Evolutionary conservation across 2,329 filamentous ascomycete species (phyloP).

Genomic region (Beauveria sp.): DNA sequence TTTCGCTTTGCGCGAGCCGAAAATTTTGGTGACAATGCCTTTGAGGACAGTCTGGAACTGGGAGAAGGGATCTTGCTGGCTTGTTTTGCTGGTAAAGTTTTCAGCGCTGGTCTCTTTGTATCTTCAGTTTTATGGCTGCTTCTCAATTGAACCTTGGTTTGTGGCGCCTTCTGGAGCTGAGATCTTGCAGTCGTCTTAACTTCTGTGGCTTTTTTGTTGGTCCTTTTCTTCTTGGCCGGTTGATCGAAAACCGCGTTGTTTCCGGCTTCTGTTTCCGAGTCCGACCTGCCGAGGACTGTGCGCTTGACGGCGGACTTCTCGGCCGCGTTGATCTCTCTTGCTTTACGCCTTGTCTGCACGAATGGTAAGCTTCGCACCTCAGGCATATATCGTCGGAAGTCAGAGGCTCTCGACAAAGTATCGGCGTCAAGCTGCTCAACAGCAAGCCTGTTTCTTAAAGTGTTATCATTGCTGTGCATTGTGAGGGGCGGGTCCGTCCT

Average conservation of each 20-base stretch:
- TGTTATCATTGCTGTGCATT: no score
- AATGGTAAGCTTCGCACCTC: conserved; percentile 6
- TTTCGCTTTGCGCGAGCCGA: background rate
- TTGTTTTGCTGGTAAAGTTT: background rate
- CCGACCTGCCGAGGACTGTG: background rate
- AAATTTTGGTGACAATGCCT: background rate
- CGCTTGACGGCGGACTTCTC: background rate
- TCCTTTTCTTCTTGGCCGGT: background rate
- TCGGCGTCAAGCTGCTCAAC: background rate
- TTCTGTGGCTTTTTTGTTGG: background rate
- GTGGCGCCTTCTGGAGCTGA: background rate
- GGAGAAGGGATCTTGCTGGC: background rate
- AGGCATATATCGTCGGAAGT: conserved; percentile 19
- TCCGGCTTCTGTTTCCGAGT: background rate
- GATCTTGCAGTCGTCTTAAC: no score
- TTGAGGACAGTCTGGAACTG: no score
- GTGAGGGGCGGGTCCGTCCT: background rate
- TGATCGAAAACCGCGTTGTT: background rate
- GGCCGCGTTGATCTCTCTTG: background rate
- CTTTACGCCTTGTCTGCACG: background rate
- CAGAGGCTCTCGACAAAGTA: background rate
- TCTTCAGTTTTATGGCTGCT: background rate
- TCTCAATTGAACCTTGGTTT: background rate
- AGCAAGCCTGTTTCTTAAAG: background rate
- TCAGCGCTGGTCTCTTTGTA: background rate